Percentiles rank a stretch among this genome's conserved stretches.
Evolutionary conservation across 2,329 filamentous ascomycete species (phyloP).

Genomic region (Fusarium brevicatenulatum): DNA sequence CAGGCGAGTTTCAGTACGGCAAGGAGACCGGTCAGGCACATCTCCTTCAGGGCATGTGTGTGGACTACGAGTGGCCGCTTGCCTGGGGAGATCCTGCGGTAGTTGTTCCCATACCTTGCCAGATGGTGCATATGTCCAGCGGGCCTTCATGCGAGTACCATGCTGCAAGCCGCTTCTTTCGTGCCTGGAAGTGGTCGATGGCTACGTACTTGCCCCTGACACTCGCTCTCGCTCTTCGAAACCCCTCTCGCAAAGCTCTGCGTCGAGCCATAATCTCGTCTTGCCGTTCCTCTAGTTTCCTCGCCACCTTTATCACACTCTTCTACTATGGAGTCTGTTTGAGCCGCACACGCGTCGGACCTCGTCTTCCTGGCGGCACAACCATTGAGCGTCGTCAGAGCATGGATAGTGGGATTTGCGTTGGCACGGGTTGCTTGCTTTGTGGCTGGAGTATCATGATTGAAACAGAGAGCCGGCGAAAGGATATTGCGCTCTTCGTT

Average conservation of each 20-base stretch:
- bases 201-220: conserved; percentile 81
- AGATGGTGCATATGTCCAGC: conserved; percentile 83
- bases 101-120: conserved; percentile 80
- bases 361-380: conserved; percentile 67
- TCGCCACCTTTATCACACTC: conserved; percentile 79
- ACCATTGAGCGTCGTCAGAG: conserved; percentile 58
- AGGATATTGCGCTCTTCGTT: conserved; percentile 84
- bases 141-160: conserved; percentile 80
- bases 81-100: conserved; percentile 77
- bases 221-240: conserved; percentile 67
- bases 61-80: conserved; percentile 74
- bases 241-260: conserved; percentile 57
- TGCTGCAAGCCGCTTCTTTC: conserved; percentile 72
- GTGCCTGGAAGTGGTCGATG: conserved; percentile 79
- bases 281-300: conserved; percentile 77
- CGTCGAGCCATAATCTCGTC: conserved; percentile 69
- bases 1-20: conserved; percentile 75
- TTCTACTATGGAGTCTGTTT: conserved; percentile 91
- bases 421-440: conserved; percentile 75
- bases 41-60: conserved; percentile 77
- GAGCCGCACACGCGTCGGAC: conserved; percentile 77
- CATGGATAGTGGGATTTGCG: conserved; percentile 73
- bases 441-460: conserved; percentile 86
- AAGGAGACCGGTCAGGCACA: conserved; percentile 75
- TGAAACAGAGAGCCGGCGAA: conserved; percentile 71